Evolutionary conservation across 805 yeast genomes (phyloP).

Genomic region (Kodamaea laetipori): DNA sequence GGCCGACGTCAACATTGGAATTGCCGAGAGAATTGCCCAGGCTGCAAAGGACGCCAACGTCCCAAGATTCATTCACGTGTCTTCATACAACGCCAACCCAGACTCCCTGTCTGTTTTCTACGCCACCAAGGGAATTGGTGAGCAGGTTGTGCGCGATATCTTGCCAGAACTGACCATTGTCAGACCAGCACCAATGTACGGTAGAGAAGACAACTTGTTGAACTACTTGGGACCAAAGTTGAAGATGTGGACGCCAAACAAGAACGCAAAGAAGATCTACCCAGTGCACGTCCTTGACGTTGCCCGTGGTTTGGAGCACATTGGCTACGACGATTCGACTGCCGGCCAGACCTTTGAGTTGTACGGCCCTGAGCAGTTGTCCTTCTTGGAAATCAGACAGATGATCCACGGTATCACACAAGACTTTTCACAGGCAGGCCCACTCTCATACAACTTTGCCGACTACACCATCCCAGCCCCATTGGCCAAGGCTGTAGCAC

Average conservation of each 20-base stretch:
- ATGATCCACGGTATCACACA: conserved; percentile 66
- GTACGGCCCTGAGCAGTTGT: conserved; percentile 66
- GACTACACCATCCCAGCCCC: conserved; percentile 48
- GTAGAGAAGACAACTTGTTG: conserved; percentile 70
- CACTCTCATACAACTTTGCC: conserved; percentile 44
- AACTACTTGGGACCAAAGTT: conserved; percentile 57
- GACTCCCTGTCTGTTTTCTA: conserved; percentile 68
- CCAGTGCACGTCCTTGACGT: conserved; percentile 82
- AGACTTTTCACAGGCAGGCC: conserved; percentile 47
- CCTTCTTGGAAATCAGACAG: conserved; percentile 65
- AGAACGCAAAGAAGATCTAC: conserved; percentile 58
- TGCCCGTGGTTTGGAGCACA: conserved; percentile 74
- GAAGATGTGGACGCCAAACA: conserved; percentile 66
- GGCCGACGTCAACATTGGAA: conserved; percentile 83
- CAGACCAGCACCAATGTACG: conserved; percentile 81
- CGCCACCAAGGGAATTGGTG: conserved; percentile 80
- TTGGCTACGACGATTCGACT: conserved; percentile 81
- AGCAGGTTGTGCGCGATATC: conserved; percentile 64
- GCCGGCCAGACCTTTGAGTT: conserved; percentile 75
- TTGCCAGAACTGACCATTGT: conserved; percentile 80
- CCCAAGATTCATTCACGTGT: conserved; percentile 75
- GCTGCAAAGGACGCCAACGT: conserved; percentile 71
- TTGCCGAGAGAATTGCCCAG: conserved; percentile 73
- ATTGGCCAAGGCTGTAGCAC: conserved; percentile 48
- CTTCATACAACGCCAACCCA: conserved; percentile 74